Evolutionary conservation across 176 grass and related monocot species (phyloP).

Genomic region (Zizania latifolia): DNA sequence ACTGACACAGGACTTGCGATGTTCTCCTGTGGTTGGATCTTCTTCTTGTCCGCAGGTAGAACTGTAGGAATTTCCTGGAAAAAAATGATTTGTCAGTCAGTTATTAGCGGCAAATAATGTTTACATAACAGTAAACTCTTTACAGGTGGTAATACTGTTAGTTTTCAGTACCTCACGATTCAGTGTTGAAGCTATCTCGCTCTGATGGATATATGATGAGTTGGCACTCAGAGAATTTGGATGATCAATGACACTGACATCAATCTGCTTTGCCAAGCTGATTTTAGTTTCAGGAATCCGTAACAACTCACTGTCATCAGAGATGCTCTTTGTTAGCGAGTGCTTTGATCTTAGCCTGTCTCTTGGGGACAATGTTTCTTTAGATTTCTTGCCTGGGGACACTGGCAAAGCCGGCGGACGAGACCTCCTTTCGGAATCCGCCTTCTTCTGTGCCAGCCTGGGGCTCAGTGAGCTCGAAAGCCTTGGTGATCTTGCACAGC

Average conservation of each 20-base stretch:
- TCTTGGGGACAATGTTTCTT: constrained; percentile 45
- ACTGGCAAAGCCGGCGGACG: not conserved
- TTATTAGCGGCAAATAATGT: not conserved
- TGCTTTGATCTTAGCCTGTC: constrained; percentile 22
- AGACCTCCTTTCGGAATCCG: constrained; percentile 31
- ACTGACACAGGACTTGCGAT: constrained; percentile 52
- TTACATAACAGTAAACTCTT: not conserved
- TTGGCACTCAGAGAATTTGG: not conserved
- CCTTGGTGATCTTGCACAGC: constrained; percentile 24
- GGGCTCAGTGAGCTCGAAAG: constrained; percentile 32
- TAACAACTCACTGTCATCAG: not conserved
- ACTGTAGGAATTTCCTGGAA: constrained; percentile 26
- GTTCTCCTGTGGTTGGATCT: constrained; percentile 25
- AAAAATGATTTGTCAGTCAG: not conserved
- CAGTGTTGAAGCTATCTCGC: not conserved
- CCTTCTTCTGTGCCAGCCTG: constrained; percentile 33
- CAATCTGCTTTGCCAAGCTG: constrained; percentile 18
- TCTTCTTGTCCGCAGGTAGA: constrained; percentile 12
- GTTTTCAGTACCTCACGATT: constrained; percentile 29
- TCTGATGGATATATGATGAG: constrained; percentile 26
- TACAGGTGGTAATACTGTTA: not conserved
- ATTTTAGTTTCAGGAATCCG: constrained; percentile 14
- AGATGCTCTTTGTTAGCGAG: constrained; percentile 20
- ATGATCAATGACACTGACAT: not conserved
- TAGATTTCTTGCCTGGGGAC: constrained; percentile 3